phyloP scores from a whole-genome alignment of 73 alveolate genomes.

The Stentor roeselii region DNA sequence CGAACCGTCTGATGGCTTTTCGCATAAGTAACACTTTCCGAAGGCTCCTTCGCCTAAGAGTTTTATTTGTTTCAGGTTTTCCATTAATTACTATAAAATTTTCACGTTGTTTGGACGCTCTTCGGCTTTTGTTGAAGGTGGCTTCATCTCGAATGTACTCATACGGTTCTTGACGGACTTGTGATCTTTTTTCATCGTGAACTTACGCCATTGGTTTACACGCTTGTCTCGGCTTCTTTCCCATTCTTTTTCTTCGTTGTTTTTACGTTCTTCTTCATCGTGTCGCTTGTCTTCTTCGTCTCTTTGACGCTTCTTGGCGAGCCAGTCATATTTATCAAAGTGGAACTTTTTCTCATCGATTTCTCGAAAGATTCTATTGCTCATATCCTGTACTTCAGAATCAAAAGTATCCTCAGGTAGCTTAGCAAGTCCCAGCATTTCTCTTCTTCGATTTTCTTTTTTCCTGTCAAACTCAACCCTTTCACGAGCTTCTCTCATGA shows the following conservation, averaged over 20 bases:
- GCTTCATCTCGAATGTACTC: conserved; percentile 47
- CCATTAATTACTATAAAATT: conserved; percentile 48
- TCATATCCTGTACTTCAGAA: conserved; percentile 77
- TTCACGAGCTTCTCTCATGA: conserved; percentile 94
- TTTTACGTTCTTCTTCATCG: conserved; percentile 65
- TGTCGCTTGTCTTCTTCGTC: conserved; percentile 78
- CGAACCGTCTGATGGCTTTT: conserved; percentile 65
- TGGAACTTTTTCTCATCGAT: conserved; percentile 89
- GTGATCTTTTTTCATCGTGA: conserved; percentile 66
- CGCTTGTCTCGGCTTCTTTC: conserved; percentile 91
- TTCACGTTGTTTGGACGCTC: too few species aligned
- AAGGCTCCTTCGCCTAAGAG: conserved; percentile 93
- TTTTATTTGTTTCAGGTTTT: conserved; percentile 69
- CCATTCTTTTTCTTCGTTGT: conserved; percentile 91
- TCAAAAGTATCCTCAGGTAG: conserved; percentile 86
- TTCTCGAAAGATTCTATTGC: conserved; percentile 82
- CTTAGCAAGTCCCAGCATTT: conserved; percentile 63
- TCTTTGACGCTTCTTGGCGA: conserved; percentile 74
- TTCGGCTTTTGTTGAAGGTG: conserved; percentile 45
- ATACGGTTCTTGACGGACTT: conserved; percentile 33
- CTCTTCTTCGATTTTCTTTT: conserved; percentile 76
- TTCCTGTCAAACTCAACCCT: conserved; percentile 80
- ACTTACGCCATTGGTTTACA: conserved; percentile 90
- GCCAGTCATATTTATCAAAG: conserved; percentile 67
- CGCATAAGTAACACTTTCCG: conserved; percentile 91